Evolutionary conservation across 345 rosid species (phyloP).

Genomic region (Citropsis articulata): DNA sequence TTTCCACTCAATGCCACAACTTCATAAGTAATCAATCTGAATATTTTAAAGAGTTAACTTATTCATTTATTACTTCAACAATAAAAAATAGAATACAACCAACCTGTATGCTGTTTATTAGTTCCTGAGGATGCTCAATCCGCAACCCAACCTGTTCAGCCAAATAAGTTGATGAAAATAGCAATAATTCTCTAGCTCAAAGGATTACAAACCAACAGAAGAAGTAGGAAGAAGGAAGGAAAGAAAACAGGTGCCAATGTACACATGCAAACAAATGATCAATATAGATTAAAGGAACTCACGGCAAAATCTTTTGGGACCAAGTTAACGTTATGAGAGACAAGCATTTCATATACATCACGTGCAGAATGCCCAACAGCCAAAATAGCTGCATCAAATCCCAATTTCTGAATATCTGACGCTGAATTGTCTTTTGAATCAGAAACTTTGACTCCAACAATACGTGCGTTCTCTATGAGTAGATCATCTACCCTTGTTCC

Average conservation of each 20-base stretch:
- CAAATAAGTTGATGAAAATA: conserved; percentile 18
- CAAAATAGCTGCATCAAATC: conserved; percentile 73
- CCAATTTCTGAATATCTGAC: conserved; percentile 36
- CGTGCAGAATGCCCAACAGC: conserved; percentile 99
- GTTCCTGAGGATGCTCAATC: conserved; percentile 94
- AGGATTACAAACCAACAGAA: background rate
- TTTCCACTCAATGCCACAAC: background rate
- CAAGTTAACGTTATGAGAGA: conserved; percentile 71
- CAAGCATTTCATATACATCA: conserved; percentile 86
- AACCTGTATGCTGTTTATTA: conserved; percentile 88
- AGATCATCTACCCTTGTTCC: conserved; percentile 89
- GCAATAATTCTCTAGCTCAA: background rate
- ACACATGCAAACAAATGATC: background rate
- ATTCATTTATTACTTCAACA: no score
- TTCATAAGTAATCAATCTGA: background rate
- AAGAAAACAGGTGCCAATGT: background rate
- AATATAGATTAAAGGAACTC: conserved; percentile 29
- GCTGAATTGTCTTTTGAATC: conserved; percentile 43
- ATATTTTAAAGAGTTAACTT: background rate
- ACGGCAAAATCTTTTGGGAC: conserved; percentile 90
- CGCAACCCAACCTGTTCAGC: conserved; percentile 84
- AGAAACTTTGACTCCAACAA: conserved; percentile 70
- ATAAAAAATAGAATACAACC: background rate
- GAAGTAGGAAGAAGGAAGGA: background rate
- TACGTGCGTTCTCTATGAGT: conserved; percentile 53